Evolutionary conservation across 805 yeast species (phyloP), one percentile per base, ranked within the genome.

Genomic region (Nematodospora valgi): DNA sequence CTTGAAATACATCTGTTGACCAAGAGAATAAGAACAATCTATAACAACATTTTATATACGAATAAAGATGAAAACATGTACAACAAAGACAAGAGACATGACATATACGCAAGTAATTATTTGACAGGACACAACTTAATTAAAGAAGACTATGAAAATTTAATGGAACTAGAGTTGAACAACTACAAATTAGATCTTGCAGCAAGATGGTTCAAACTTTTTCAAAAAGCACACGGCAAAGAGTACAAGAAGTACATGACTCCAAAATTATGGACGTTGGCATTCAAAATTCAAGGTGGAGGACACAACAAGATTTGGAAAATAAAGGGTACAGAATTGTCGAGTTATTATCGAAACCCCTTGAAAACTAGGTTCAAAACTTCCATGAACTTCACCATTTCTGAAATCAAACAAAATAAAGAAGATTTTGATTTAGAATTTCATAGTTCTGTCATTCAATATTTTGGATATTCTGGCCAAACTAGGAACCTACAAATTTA

Each of bases 121-220:
- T 30, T 41, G 13, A 38, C 49, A 5, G 38, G 28, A 4, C 11
- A 14, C 11, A 7, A 11, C 7, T 26, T 26, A 16, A n/a, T 8
- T 3, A 14, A 13, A 4, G 23, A n/a, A 5, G 72, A 68, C 46
- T 64, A 53, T 41, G 72, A 67, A 40, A 67, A 63, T 45, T 48
- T 68, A 40, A 56, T 66, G 13, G 14, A 33, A 27, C 46, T 66
- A 34, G 72, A 67, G 42, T 45, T 57, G 33, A 41, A 47, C 35
- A 65, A 62, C 46, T 41, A 39, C n/a, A 66, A 64, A 38, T 40
- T 59, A 24, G 72, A 67, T 46, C 53, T 66, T 44, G 71, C 68
- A 3, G 49, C 62, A 4, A 52, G 51, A 34, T 67, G 72, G 71
- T 61, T 64, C 38, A 54, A 48, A 32, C 46, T 54, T 30, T 56